Conservation (phyloP, 2,329 filamentous ascomycete genomes). For the Phaeophleospora eucalypticola region DNA sequence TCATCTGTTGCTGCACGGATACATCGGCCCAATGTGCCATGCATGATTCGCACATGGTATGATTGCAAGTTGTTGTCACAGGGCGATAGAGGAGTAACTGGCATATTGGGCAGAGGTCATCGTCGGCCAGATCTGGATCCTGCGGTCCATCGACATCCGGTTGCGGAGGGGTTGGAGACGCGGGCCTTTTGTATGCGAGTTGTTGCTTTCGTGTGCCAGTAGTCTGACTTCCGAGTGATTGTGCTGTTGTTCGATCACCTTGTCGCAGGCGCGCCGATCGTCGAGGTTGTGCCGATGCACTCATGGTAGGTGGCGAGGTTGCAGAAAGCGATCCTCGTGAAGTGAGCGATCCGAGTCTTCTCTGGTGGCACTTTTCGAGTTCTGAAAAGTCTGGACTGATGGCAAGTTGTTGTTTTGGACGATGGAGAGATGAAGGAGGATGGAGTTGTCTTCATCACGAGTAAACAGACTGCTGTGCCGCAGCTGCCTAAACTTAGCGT, state of each 20-base stretch:
- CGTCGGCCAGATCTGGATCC: constrained; percentile 31
- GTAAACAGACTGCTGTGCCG: not conserved
- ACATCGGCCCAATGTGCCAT: constrained; percentile 46
- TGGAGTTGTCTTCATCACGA: not conserved
- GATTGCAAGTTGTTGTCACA: constrained; percentile 41
- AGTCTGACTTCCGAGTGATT: too few species aligned
- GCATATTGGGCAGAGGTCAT: constrained; percentile 46
- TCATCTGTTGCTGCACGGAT: constrained; percentile 37
- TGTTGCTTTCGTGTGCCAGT: too few species aligned
- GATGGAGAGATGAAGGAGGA: not conserved
- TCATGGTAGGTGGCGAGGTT: too few species aligned
- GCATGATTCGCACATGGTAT: constrained; percentile 43
- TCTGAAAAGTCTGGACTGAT: not conserved
- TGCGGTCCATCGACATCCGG: too few species aligned
- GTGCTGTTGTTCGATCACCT: too few species aligned
- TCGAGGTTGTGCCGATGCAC: too few species aligned
- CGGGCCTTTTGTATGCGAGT: too few species aligned
- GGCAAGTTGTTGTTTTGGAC: not conserved
- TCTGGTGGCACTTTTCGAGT: too few species aligned
- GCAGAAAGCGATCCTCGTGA: too few species aligned
- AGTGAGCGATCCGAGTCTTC: too few species aligned
- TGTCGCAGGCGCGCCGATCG: too few species aligned
- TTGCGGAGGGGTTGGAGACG: too few species aligned
- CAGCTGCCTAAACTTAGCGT: not conserved
- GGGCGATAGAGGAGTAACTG: constrained; percentile 42